These are phyloP conservation scores for Plenodomus tracheiphilus DNA, from an alignment of 2,329 filamentous ascomycete species.

Conservation along the genomic window DNA sequence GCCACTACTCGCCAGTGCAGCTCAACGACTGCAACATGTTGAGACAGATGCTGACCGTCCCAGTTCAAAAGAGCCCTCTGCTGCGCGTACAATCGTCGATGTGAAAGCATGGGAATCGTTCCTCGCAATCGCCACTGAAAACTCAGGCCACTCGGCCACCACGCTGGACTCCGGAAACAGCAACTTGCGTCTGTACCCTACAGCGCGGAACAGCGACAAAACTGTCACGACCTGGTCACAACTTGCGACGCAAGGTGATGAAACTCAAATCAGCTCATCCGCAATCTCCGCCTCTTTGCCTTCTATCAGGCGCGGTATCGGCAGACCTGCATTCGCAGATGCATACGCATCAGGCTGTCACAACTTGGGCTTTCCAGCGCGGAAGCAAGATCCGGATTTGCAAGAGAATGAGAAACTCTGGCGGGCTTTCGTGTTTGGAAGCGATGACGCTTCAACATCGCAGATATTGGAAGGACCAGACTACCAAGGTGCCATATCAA, in stretches of 20 bases:
- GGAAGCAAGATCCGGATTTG: constrained; percentile 1
- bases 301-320: constrained; percentile 16
- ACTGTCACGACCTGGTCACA: constrained; percentile 28
- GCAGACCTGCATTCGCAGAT: constrained; percentile 1
- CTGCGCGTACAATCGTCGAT: constrained; percentile 25
- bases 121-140: constrained; percentile 21
- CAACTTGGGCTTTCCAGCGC: neutral
- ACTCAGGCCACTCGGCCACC: constrained; percentile 23
- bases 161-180: constrained; percentile 13
- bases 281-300: constrained; percentile 31
- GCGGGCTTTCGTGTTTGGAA: constrained; percentile 39
- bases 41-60: constrained; percentile 7
- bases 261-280: constrained; percentile 18
- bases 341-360: neutral
- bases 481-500: constrained; percentile 1
- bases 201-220: constrained; percentile 9
- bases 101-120: constrained; percentile 32
- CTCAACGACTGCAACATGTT: constrained; percentile 9
- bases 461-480: constrained; percentile 5
- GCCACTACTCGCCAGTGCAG: constrained; percentile 14
- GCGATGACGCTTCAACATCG: constrained; percentile 11
- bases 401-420: constrained; percentile 34
- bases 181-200: constrained; percentile 18
- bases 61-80: constrained; percentile 4
- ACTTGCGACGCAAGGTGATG: constrained; percentile 27